Conservation (phyloP, 2,329 filamentous ascomycete species). For the Canariomyces notabilis region DNA sequence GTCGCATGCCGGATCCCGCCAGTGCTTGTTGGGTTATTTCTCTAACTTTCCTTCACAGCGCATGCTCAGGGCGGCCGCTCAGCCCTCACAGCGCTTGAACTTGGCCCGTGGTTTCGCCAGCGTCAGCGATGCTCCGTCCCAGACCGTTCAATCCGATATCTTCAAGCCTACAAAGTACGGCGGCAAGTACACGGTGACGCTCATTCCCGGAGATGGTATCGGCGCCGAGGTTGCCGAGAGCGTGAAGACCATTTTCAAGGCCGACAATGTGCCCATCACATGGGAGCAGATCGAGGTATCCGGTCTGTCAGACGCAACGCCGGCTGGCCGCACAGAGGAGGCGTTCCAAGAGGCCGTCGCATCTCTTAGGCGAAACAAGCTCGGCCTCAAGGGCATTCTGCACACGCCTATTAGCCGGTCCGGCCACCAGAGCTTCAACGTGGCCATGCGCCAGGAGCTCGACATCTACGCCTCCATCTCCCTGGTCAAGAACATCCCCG, state of each 20-base stretch:
- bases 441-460: conserved; percentile 96
- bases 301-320: conserved; percentile 74
- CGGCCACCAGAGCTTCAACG: conserved; percentile 99
- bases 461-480: conserved; percentile 99
- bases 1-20: conserved; percentile 5
- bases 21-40: no score
- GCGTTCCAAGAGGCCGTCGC: conserved; percentile 94
- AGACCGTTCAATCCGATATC: conserved; percentile 78
- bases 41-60: conserved; percentile 36
- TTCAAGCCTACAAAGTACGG: conserved; percentile 99
- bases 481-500: conserved; percentile 99
- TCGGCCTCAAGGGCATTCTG: conserved; percentile 96
- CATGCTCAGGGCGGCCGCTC: conserved; percentile 46
- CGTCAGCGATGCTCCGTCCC: conserved; percentile 59
- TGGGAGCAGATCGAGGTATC: conserved; percentile 98
- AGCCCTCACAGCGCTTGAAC: conserved; percentile 36
- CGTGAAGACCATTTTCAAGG: conserved; percentile 99
- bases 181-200: conserved; percentile 97
- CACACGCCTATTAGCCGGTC: conserved; percentile 96
- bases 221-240: conserved; percentile 96
- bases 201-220: conserved; percentile 98
- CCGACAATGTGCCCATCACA: conserved; percentile 96
- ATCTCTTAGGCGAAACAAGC: conserved; percentile 96
- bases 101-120: conserved; percentile 64
- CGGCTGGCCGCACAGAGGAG: conserved; percentile 76